Conservation (phyloP, 192 early-diverging fungal species). For the Coemansia reversa region DNA sequence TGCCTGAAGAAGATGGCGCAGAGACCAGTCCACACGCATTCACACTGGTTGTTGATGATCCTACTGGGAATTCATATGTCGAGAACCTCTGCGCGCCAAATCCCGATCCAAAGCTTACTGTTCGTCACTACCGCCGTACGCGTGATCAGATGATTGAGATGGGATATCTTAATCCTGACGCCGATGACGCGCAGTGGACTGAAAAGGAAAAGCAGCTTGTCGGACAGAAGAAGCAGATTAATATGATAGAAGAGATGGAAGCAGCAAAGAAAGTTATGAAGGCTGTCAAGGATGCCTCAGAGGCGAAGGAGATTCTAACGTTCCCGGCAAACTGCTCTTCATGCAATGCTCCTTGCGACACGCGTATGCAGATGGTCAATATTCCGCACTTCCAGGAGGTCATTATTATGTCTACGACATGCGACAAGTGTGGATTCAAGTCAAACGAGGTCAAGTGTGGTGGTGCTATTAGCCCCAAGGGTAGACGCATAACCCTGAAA, state of each 20-base stretch:
- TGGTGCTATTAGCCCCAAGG: constrained; percentile 75
- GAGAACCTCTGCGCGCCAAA: constrained; percentile 80
- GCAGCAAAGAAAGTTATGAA: constrained; percentile 33
- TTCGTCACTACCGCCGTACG: constrained; percentile 69
- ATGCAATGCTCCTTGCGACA: constrained; percentile 75
- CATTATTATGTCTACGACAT: constrained; percentile 91
- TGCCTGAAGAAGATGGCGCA: constrained; percentile 47
- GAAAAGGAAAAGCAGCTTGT: constrained; percentile 27
- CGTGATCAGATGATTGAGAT: constrained; percentile 75
- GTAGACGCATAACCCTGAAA: constrained; percentile 78
- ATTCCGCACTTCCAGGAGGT: constrained; percentile 97
- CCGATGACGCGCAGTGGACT: constrained; percentile 38
- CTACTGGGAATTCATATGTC: constrained; percentile 88
- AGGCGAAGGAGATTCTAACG: constrained; percentile 68
- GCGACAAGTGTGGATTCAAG: constrained; percentile 92
- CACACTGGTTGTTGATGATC: constrained; percentile 83
- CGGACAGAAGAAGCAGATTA: constrained; percentile 11
- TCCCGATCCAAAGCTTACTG: constrained; percentile 71
- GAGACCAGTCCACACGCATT: constrained; percentile 49
- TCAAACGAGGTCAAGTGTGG: constrained; percentile 96
- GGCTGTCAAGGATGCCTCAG: constrained; percentile 58
- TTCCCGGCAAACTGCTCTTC: constrained; percentile 86
- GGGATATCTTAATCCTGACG: constrained; percentile 66
- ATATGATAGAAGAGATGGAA: constrained; percentile 46
- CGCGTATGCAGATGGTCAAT: constrained; percentile 87